These are phyloP conservation scores for Globisporangium iwayamae DNA, from an alignment of 352 stramenopile genomes.

Conservation along the genomic window DNA sequence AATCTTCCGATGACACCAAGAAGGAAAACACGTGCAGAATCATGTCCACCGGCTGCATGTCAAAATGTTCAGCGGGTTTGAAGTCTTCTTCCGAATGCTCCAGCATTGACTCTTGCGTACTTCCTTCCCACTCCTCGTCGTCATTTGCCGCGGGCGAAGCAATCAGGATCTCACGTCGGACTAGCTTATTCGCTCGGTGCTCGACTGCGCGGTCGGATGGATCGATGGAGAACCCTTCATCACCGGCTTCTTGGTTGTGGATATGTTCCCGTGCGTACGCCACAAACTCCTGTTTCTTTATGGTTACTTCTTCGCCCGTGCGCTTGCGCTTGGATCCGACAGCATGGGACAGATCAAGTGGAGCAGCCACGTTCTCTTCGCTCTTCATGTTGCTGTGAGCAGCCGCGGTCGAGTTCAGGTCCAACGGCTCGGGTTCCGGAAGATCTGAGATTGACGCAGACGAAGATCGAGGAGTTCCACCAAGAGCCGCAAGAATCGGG, in stretches of 20 bases:
- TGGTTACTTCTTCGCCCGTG: constrained; percentile 3
- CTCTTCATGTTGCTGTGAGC: constrained; percentile 4
- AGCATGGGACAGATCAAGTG: background rate
- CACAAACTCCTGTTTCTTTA: constrained; percentile 39
- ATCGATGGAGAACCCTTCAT: constrained; percentile 85
- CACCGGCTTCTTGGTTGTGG: constrained; percentile 72
- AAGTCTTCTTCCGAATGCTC: constrained; percentile 27
- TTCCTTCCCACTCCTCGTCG: constrained; percentile 71
- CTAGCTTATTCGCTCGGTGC: constrained; percentile 78
- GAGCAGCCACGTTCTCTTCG: constrained; percentile 8
- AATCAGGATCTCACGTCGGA: constrained; percentile 83
- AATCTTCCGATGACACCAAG: constrained; percentile 68
- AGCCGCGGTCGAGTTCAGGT: constrained; percentile 26
- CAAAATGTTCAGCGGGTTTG: constrained; percentile 67
- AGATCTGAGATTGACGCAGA: constrained; percentile 17
- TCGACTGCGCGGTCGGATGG: constrained; percentile 80
- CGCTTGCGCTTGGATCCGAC: constrained; percentile 19
- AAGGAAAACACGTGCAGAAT: constrained; percentile 88
- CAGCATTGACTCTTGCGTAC: constrained; percentile 29
- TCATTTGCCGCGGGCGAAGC: constrained; percentile 73
- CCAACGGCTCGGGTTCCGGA: constrained; percentile 41
- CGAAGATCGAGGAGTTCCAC: constrained; percentile 46
- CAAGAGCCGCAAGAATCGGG: constrained; percentile 55
- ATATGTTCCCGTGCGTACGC: constrained; percentile 76
- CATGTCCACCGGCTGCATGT: constrained; percentile 84